Conservation (phyloP, 2,329 filamentous ascomycete species). For the Phialemoniopsis sp. region DNA sequence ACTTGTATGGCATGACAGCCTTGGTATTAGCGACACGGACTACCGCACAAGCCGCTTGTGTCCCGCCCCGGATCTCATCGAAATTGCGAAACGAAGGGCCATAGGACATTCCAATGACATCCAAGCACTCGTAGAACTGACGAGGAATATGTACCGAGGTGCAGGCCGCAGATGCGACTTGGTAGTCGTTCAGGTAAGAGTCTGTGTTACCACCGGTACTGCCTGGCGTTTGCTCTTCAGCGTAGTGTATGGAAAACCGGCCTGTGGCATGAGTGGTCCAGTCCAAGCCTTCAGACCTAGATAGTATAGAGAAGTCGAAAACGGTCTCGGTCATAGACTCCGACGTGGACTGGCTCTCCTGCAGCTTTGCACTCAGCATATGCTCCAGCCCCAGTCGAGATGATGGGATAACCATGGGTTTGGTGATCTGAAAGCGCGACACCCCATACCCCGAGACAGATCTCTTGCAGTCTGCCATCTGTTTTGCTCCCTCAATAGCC, state of each 20-base stretch:
- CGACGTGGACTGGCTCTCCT: constrained; percentile 6
- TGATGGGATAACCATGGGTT: constrained; percentile 13
- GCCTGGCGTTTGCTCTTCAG: constrained; percentile 13
- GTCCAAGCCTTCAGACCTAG: constrained; percentile 30
- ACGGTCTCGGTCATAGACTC: constrained; percentile 6
- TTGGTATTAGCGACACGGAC: constrained; percentile 44
- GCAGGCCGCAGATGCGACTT: constrained; percentile 21
- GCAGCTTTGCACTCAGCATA: constrained; percentile 36
- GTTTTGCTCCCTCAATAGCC: constrained; percentile 29
- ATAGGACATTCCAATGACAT: constrained; percentile 48
- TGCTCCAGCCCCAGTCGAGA: constrained; percentile 38
- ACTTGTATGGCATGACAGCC: constrained; percentile 46
- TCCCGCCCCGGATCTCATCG: constrained; percentile 17
- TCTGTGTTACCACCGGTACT: background rate
- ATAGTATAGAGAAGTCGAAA: constrained; percentile 40
- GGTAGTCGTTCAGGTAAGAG: constrained; percentile 11
- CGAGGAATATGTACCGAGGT: constrained; percentile 29
- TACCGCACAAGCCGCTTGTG: constrained; percentile 14
- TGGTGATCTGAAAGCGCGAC: constrained; percentile 10
- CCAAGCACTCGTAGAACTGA: constrained; percentile 45
- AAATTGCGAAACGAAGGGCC: constrained; percentile 44
- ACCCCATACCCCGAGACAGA: constrained; percentile 18
- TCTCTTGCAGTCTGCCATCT: constrained; percentile 15
- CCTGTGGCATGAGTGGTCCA: constrained; percentile 35
- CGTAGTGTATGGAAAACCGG: constrained; percentile 17